Evolutionary conservation across 495 filamentous ascomycete genomes (phyloP), one percentile per base, ranked within the genome.

Genomic region (Glarea lozoyensis): DNA sequence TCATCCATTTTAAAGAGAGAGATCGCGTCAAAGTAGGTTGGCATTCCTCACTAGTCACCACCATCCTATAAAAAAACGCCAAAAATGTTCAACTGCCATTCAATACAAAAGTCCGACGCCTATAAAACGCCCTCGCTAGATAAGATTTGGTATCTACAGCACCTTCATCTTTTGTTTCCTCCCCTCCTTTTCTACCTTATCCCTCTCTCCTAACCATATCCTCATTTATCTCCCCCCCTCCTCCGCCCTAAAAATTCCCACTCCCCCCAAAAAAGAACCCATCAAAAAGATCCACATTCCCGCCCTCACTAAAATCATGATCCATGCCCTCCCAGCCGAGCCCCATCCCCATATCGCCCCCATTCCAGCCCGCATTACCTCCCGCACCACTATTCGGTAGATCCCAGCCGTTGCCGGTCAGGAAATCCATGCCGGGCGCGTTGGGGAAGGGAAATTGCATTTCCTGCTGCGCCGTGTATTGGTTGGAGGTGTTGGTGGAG

Each of bases 181-280:
- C n/a, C n/a, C n/a, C n/a, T n/a, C n/a, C n/a, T n/a, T n/a, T n/a
- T n/a, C n/a, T n/a, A n/a, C n/a, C n/a, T n/a, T n/a, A n/a, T n/a
- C n/a, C n/a, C n/a, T n/a, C n/a, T n/a, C n/a, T n/a, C n/a, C n/a
- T n/a, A n/a, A n/a, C n/a, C n/a, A n/a, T n/a, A n/a, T n/a, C n/a
- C n/a, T n/a, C n/a, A n/a, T n/a, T n/a, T n/a, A n/a, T n/a, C n/a
- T n/a, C n/a, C n/a, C n/a, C n/a, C n/a, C n/a, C n/a, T n/a, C n/a
- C n/a, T n/a, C n/a, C 15, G 32, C 7, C n/a, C 24, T 43, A 48
- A 18, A 42, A 46, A 35, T 34, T 46, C 16, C 53, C 53, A 17
- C 45, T 42, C 4, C 67, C 68, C 1, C 88, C 88, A 65, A 95
- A 95, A 67, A 90, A 95, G 59, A 90, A 94, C 0, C 86, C 88